Evolutionary conservation across 805 yeast genomes (phyloP).

Genomic region (Teunomyces barrocoloradensis): DNA sequence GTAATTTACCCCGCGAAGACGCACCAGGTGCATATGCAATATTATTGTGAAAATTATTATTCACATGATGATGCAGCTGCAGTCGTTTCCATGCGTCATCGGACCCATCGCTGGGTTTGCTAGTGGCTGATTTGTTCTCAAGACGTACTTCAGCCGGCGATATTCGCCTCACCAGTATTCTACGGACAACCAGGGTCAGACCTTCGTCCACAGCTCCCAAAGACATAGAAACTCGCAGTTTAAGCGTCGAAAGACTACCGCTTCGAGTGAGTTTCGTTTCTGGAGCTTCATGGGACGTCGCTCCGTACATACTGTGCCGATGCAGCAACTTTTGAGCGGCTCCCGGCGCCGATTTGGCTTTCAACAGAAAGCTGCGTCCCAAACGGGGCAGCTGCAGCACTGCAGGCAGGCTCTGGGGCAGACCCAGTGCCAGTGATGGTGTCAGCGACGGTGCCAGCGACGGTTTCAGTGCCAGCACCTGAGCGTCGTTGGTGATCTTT

Average conservation of each 20-base stretch:
- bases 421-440: neutral
- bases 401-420: neutral
- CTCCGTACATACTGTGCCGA: neutral
- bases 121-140: neutral
- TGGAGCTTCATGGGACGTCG: neutral
- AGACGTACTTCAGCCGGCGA: neutral
- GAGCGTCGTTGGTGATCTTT: neutral
- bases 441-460: neutral
- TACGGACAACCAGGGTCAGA: neutral
- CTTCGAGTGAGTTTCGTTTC: neutral
- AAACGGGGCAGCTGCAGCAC: neutral
- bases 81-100: neutral
- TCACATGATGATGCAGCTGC: neutral
- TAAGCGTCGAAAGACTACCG: neutral
- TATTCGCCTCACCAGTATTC: neutral
- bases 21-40: neutral
- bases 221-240: neutral
- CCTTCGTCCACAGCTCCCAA: neutral
- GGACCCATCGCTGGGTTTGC: neutral
- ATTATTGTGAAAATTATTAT: neutral
- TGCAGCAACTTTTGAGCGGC: neutral
- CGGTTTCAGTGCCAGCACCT: neutral
- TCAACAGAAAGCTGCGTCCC: constrained; percentile 1
- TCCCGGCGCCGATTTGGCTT: neutral
- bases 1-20: neutral